Percentiles rank a stretch among this genome's conserved stretches.
These are phyloP conservation scores for Saturnispora diversa DNA, from an alignment of 805 yeast genomes.

Conservation along the genomic window DNA sequence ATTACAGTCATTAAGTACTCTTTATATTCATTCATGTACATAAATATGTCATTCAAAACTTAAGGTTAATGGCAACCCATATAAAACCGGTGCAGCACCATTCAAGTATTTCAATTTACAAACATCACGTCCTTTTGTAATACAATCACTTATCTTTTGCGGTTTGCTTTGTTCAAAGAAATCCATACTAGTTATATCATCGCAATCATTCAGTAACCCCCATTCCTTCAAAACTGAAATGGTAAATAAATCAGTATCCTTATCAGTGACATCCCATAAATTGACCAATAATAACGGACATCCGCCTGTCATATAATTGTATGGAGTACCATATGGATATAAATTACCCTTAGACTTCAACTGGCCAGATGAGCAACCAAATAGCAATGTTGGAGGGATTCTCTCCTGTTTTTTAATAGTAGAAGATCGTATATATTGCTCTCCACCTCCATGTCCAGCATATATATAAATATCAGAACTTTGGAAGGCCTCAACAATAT, in stretches of 20 bases:
- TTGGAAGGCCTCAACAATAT: constrained; percentile 38
- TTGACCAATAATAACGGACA: constrained; percentile 78
- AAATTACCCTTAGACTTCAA: constrained; percentile 49
- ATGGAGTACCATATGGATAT: constrained; percentile 70
- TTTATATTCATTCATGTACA: neutral
- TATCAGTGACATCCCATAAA: constrained; percentile 96
- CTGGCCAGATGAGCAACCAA: constrained; percentile 89
- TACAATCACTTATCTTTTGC: constrained; percentile 46
- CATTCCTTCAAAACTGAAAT: constrained; percentile 51
- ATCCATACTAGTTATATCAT: constrained; percentile 13
- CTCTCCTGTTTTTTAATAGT: constrained; percentile 36
- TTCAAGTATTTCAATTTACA: constrained; percentile 71
- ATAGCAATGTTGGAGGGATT: constrained; percentile 55
- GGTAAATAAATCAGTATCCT: constrained; percentile 81
- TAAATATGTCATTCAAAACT: neutral
- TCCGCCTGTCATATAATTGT: constrained; percentile 70
- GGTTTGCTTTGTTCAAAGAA: constrained; percentile 15
- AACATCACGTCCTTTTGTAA: constrained; percentile 49
- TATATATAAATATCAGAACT: constrained; percentile 53
- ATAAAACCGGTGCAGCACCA: constrained; percentile 88
- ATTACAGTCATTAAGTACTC: constrained; percentile 1
- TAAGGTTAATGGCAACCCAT: constrained; percentile 65
- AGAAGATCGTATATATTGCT: constrained; percentile 58
- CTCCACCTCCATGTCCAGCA: constrained; percentile 97
- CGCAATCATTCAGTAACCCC: constrained; percentile 44